Evolutionary conservation across 176 grass and related monocot species (phyloP).

Genomic region (Carex cristatella): DNA sequence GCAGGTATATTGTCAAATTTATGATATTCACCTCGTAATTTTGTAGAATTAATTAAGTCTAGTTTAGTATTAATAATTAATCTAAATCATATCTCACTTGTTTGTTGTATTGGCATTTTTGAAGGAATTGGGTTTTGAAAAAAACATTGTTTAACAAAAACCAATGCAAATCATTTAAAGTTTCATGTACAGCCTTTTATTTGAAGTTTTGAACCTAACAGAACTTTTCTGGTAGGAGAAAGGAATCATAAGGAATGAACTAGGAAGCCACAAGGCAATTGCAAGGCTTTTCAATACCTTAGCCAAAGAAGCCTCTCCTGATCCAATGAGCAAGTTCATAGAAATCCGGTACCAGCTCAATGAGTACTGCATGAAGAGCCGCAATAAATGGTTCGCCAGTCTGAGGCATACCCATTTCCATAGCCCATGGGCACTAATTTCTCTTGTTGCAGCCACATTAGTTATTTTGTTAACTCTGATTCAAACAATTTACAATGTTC

Average conservation of each 20-base stretch:
- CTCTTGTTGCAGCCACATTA: conserved; percentile 34
- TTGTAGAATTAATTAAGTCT: background rate
- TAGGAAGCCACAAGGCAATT: conserved; percentile 45
- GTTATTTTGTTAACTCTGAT: conserved; percentile 37
- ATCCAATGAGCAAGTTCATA: conserved; percentile 24
- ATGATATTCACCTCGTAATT: background rate
- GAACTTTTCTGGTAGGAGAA: conserved; percentile 12
- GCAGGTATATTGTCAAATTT: conserved; percentile 11
- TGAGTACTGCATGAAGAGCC: conserved; percentile 31
- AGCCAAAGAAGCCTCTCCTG: conserved; percentile 34
- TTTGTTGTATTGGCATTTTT: background rate
- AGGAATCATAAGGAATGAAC: conserved; percentile 16
- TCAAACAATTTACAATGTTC: conserved; percentile 51
- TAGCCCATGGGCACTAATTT: conserved; percentile 48
- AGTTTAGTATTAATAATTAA: background rate
- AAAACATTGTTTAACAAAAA: too few relatives aligned
- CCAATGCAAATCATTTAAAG: too few relatives aligned
- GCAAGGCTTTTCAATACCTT: conserved; percentile 36
- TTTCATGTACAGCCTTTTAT: too few relatives aligned
- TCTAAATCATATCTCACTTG: background rate
- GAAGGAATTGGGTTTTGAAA: too few relatives aligned
- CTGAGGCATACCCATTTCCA: conserved; percentile 45
- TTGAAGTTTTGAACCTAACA: too few relatives aligned
- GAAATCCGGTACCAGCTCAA: conserved; percentile 30
- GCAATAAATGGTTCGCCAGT: conserved; percentile 45